Base-by-base conservation (phyloP, 331 rosid genomes). In the Malus hybrid region DNA sequence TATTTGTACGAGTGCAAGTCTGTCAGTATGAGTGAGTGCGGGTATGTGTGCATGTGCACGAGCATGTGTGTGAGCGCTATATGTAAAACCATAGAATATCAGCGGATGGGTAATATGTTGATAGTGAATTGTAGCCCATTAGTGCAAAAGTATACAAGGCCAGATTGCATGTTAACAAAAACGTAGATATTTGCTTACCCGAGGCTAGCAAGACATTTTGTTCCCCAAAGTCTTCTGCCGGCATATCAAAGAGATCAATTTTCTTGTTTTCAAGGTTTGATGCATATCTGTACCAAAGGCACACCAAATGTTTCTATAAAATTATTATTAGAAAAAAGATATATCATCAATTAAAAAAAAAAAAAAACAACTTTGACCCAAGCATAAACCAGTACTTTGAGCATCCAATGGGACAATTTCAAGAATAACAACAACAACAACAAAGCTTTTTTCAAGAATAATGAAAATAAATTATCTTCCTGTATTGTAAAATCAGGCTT, bases 181-280 rank as follows among this genome's bases (percentile, higher is more conserved):
- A 24, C 24, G 24, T 24, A 24, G 24, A 24, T 24, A 24, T 24
- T 24, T 52, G 57, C 57, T 52, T 86, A 93, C 98, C 48, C 0
- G 98, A 90, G 76, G 98, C 93, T 73, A 93, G 87, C 89, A 90
- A 84, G 75, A 85, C 97, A 85, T 90, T 93, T 36, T 89, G 96
- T 69, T 93, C 24, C 98, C 86, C 89, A 31, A 71, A 79, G 71
- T 80, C 90, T 73, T 90, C 94, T 22, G 56, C 60, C 15, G 96
- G 86, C n/a, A 89, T 97, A 71, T 90, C 97, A 85, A 89, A 89
- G 69, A 90, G 97, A 71, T 93, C 98, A 70, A 89, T 77, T 78
- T 77, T 85, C 86, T 93, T 93, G 84, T 84, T 81, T 44, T 85
- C 97, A 80, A 90, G 85, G 84, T 83, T 85, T 70, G 86, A 56